Evolutionary conservation across 345 rosid species (phyloP).

Genomic region (Arabidopsis suecica): DNA sequence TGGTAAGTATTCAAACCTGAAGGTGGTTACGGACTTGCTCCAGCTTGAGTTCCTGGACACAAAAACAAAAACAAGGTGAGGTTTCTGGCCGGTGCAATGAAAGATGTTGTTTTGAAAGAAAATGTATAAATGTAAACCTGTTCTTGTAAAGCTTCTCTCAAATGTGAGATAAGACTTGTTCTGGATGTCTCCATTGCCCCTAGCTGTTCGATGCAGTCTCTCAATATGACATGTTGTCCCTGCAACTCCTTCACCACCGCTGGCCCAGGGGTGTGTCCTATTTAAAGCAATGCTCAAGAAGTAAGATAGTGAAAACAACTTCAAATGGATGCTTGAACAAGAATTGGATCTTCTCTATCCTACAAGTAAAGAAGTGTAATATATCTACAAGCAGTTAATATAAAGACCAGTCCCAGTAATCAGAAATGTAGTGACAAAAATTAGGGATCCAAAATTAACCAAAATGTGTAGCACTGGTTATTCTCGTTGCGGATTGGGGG

Average conservation of each 20-base stretch:
- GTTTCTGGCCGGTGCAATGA: slow-evolving; percentile 32
- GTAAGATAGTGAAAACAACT: slow-evolving; percentile 16
- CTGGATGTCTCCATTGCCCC: slow-evolving; percentile 65
- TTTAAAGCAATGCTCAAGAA: slow-evolving; percentile 21
- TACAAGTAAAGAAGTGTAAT: not conserved
- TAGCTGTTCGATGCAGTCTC: slow-evolving; percentile 77
- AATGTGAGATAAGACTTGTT: slow-evolving; percentile 68
- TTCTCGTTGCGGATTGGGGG: not conserved
- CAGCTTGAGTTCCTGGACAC: slow-evolving; percentile 76
- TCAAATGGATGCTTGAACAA: slow-evolving; percentile 7
- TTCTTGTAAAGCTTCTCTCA: slow-evolving; percentile 87
- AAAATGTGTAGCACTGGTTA: not conserved
- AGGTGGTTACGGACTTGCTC: slow-evolving; percentile 74
- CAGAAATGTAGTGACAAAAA: too few species aligned
- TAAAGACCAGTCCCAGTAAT: not conserved
- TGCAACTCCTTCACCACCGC: slow-evolving; percentile 71
- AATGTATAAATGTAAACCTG: slow-evolving; percentile 59
- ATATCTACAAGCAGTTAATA: not conserved
- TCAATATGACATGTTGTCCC: slow-evolving; percentile 70
- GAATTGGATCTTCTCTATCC: not conserved
- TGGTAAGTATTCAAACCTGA: slow-evolving; percentile 61
- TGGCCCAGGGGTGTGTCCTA: slow-evolving; percentile 62
- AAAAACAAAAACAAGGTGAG: slow-evolving; percentile 18
- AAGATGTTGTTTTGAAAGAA: slow-evolving; percentile 9
- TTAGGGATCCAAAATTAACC: not conserved